Conservation (phyloP, 192 early-diverging fungal genomes). For the Chytriomyces sp. region DNA sequence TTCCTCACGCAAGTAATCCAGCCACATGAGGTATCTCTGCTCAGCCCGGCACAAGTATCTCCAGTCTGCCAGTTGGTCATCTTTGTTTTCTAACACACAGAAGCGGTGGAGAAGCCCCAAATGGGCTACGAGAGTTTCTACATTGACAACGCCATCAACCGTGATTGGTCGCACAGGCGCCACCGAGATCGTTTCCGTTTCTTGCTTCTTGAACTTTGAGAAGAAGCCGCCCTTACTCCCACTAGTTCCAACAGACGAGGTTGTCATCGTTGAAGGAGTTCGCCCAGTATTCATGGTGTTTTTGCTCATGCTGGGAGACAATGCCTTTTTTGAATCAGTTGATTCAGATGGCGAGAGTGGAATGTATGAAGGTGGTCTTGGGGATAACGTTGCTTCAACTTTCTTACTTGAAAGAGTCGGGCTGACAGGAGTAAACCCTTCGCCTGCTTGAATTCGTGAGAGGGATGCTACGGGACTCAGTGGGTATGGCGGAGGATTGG, state of each 20-base stretch:
- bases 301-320: no score
- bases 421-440: neutral
- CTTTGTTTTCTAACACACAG: conserved; percentile 14
- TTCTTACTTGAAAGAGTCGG: neutral
- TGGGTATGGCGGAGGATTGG: neutral
- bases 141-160: conserved; percentile 18
- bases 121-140: conserved; percentile 26
- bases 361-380: no score
- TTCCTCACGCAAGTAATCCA: conserved; percentile 46
- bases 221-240: conserved; percentile 2
- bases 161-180: neutral
- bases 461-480: no score
- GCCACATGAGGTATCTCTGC: conserved; percentile 55
- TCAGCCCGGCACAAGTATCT: conserved; percentile 56
- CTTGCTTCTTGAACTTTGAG: conserved; percentile 1
- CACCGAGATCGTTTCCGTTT: neutral
- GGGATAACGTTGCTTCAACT: no score
- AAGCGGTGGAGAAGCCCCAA: conserved; percentile 42
- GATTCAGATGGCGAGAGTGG: neutral
- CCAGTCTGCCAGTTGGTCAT: conserved; percentile 46
- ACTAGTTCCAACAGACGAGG: neutral
- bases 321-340: neutral
- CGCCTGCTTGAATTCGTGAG: no score
- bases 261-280: neutral
- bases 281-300: neutral